Evolutionary conservation across 2,329 filamentous ascomycete species (phyloP).

Genomic region (Didymosphaeria variabile): DNA sequence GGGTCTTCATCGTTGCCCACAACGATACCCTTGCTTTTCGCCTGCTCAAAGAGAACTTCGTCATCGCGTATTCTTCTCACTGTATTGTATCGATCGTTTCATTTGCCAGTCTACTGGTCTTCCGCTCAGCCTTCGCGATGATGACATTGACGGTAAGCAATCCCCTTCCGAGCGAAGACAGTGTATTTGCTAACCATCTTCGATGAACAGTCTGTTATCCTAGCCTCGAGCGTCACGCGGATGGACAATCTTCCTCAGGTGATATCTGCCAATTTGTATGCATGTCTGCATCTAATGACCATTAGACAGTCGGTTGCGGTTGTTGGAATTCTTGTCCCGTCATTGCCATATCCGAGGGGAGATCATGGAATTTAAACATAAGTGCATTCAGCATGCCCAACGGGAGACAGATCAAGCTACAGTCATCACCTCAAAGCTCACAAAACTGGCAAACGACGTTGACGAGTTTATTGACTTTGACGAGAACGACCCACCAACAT

Average conservation of each 20-base stretch:
- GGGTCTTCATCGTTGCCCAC: slow-evolving; percentile 67
- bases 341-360: slow-evolving; percentile 61
- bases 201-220: slow-evolving; percentile 58
- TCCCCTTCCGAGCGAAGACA: neutral
- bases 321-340: slow-evolving; percentile 52
- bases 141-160: slow-evolving; percentile 61
- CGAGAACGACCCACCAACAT: neutral
- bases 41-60: slow-evolving; percentile 58
- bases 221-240: slow-evolving; percentile 56
- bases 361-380: slow-evolving; percentile 63
- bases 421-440: slow-evolving; percentile 59
- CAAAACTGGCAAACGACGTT: slow-evolving; percentile 64
- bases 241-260: slow-evolving; percentile 23
- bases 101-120: slow-evolving; percentile 66
- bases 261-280: neutral
- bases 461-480: slow-evolving; percentile 59
- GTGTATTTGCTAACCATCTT: neutral
- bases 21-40: slow-evolving; percentile 61
- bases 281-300: slow-evolving; percentile 1
- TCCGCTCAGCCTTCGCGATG: slow-evolving; percentile 64
- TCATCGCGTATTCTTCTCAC: slow-evolving; percentile 65
- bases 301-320: slow-evolving; percentile 23
- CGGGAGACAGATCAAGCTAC: slow-evolving; percentile 55
- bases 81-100: slow-evolving; percentile 65
- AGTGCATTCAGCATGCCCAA: slow-evolving; percentile 58